Percentiles rank a stretch among this genome's conserved stretches.
phyloP scores from a whole-genome alignment of 1,139 yeast genomes.

The Yamadazyma jaroonii region DNA sequence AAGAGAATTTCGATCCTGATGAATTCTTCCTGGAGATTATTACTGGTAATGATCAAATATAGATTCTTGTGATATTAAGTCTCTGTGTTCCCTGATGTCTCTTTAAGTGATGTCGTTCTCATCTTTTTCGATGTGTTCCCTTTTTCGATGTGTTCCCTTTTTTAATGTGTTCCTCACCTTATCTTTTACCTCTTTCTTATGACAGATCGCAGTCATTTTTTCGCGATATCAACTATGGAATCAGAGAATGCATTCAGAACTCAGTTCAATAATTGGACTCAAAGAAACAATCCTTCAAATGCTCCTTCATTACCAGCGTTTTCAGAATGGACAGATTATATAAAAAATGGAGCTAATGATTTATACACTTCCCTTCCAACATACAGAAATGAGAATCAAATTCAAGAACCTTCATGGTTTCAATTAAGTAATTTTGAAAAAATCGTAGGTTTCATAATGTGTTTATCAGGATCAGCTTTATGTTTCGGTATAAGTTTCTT shows the following conservation, averaged over 20 bases:
- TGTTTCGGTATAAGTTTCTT: constrained; percentile 83
- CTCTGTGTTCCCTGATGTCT: no score
- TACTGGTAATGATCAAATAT: constrained; percentile 12
- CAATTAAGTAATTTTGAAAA: constrained; percentile 75
- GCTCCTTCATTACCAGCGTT: constrained; percentile 24
- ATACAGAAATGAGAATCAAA: constrained; percentile 23
- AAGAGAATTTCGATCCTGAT: constrained; percentile 21
- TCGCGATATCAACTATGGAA: constrained; percentile 25
- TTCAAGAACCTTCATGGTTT: constrained; percentile 53
- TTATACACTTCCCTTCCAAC: constrained; percentile 41
- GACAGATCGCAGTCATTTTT: neutral
- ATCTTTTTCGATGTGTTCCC: no score
- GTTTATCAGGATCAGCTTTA: constrained; percentile 70
- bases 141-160: neutral
- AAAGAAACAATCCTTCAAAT: constrained; percentile 12
- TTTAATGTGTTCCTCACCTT: neutral
- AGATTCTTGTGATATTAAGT: neutral
- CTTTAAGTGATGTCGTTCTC: no score
- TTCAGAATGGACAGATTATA: constrained; percentile 47
- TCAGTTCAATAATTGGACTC: constrained; percentile 42
- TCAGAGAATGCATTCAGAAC: constrained; percentile 43
- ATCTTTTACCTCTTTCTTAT: neutral
- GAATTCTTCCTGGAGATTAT: constrained; percentile 20
- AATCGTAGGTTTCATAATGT: constrained; percentile 71
- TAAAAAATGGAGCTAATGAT: constrained; percentile 40